These are phyloP conservation scores for Naganishia kalamii DNA, from an alignment of 768 basidiomycete genomes.

Conservation along the genomic window DNA sequence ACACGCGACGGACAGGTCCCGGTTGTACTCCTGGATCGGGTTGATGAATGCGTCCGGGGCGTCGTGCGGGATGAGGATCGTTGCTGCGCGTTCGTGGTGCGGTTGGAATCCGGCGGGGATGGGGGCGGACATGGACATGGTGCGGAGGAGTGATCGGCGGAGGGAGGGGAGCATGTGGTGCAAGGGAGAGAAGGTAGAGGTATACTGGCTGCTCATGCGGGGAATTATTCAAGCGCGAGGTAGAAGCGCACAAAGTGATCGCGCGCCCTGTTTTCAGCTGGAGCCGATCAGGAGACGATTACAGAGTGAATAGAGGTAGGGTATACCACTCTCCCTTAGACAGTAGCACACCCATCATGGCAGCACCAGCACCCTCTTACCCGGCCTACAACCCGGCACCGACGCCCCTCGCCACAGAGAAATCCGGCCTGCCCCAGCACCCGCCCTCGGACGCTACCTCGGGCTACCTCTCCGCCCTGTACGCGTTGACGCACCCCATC, in stretches of 20 bases:
- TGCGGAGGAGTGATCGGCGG: background rate
- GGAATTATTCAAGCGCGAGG: conserved; percentile 7
- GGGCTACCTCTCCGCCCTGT: conserved; percentile 42
- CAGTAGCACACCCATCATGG: too few relatives aligned
- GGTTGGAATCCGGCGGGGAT: conserved; percentile 39
- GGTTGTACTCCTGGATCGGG: conserved; percentile 96
- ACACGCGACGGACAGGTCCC: conserved; percentile 84
- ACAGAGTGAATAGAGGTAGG: too few relatives aligned
- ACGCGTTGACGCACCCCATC: conserved; percentile 40
- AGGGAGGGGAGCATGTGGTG: too few relatives aligned
- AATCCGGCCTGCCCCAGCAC: conserved; percentile 20
- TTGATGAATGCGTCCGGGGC: conserved; percentile 84
- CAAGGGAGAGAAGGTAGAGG: too few relatives aligned
- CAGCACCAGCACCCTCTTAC: conserved; percentile 19
- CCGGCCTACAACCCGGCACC: conserved; percentile 21
- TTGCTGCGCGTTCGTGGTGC: conserved; percentile 44
- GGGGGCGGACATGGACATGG: too few relatives aligned
- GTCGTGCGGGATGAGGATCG: conserved; percentile 62
- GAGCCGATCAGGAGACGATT: too few relatives aligned
- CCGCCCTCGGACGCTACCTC: conserved; percentile 33
- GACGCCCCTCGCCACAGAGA: conserved; percentile 18
- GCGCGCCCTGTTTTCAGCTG: too few relatives aligned
- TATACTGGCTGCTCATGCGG: background rate
- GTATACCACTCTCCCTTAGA: background rate
- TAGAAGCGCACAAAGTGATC: conserved; percentile 1